Evolutionary conservation across 2,329 filamentous ascomycete genomes (phyloP).

Genomic region (Pyrenochaeta sp.): DNA sequence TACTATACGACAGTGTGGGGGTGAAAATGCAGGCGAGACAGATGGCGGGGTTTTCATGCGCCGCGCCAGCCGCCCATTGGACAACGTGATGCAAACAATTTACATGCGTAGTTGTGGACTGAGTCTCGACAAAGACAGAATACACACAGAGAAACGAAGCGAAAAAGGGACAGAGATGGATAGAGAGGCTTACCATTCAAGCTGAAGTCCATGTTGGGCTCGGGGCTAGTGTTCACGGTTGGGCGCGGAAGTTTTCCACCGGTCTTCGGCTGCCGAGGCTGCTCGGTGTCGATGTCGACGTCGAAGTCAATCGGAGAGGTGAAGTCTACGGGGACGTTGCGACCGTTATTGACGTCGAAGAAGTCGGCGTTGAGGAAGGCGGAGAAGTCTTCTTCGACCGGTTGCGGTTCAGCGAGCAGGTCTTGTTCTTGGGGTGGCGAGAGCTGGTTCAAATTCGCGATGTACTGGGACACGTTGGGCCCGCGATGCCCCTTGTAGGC

Average conservation of each 20-base stretch:
- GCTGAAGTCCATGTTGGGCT: conserved; percentile 47
- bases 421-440: conserved; percentile 51
- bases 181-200: conserved; percentile 42
- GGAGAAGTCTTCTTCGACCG: conserved; percentile 56
- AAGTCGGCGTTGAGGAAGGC: conserved; percentile 69
- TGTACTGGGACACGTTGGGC: conserved; percentile 88
- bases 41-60: conserved; percentile 39
- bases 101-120: conserved; percentile 20
- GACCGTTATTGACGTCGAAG: conserved; percentile 68
- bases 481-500: conserved; percentile 78
- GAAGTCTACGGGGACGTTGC: conserved; percentile 34
- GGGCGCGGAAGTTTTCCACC: conserved; percentile 24
- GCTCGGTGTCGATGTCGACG: conserved; percentile 39
- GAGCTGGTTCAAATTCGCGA: conserved; percentile 82
- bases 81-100: conserved; percentile 19
- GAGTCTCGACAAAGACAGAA: conserved; percentile 15
- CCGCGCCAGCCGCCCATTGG: conserved; percentile 33
- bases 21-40: conserved; percentile 33
- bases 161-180: conserved; percentile 3
- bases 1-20: conserved; percentile 35
- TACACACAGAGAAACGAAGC: conserved; percentile 14
- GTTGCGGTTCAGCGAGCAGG: conserved; percentile 49
- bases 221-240: conserved; percentile 21
- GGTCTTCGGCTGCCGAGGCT: conserved; percentile 18
- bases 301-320: conserved; percentile 37